phyloP scores from a whole-genome alignment of 495 filamentous ascomycete species.

The Aspergillus baeticus region DNA sequence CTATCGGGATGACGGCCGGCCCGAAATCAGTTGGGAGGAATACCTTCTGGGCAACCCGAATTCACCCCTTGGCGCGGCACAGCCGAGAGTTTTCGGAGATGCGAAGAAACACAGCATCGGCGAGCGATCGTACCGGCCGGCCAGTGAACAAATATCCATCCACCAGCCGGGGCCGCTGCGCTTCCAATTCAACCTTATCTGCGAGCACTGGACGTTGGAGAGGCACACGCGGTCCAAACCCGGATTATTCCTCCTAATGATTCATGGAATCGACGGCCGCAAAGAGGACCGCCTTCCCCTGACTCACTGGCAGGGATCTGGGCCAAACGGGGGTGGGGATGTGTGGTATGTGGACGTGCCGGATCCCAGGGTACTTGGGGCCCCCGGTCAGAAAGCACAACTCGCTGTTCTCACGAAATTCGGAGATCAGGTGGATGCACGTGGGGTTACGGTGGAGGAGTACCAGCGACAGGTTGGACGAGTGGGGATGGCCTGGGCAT shows the following conservation, averaged over 20 bases:
- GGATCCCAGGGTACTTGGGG: conserved; percentile 60
- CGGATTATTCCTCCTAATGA: conserved; percentile 63
- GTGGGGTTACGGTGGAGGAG: conserved; percentile 66
- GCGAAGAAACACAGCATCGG: conserved; percentile 61
- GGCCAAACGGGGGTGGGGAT: conserved; percentile 59
- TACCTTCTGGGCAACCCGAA: conserved; percentile 61
- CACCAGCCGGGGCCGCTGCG: conserved; percentile 52
- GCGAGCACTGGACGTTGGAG: conserved; percentile 74
- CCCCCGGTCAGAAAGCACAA: conserved; percentile 62
- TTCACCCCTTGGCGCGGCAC: conserved; percentile 36
- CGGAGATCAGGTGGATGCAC: conserved; percentile 61
- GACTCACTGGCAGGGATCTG: conserved; percentile 34
- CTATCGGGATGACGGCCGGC: conserved; percentile 61
- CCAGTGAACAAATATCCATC: conserved; percentile 55
- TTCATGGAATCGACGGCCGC: conserved; percentile 64
- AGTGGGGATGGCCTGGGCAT: conserved; percentile 59
- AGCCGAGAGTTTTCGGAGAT: conserved; percentile 52
- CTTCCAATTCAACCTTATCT: conserved; percentile 74
- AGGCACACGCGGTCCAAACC: conserved; percentile 61
- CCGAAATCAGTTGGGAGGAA: conserved; percentile 69
- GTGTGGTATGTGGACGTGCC: conserved; percentile 76
- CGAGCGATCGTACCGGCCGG: conserved; percentile 60
- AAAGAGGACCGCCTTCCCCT: conserved; percentile 66
- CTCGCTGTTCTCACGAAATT: conserved; percentile 59
- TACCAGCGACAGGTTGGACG: conserved; percentile 60